Evolutionary conservation across 441 rosid genomes (phyloP).

Genomic region (Jatropha podagrica): DNA sequence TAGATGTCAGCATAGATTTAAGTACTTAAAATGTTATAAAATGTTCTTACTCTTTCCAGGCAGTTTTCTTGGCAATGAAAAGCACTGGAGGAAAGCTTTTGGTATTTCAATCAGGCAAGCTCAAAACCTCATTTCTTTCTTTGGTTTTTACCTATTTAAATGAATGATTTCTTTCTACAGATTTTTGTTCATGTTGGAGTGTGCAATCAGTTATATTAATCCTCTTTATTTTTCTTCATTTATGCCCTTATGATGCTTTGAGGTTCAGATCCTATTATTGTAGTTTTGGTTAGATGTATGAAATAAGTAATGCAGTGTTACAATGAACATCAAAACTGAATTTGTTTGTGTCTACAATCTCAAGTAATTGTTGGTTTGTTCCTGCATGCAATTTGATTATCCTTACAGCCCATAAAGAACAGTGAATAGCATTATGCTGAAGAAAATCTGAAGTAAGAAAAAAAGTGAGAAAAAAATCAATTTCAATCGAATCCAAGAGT

Average conservation of each 20-base stretch:
- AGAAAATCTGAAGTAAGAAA: slow-evolving; percentile 15
- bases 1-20: not conserved
- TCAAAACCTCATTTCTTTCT: slow-evolving; percentile 4
- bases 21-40: not conserved
- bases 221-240: not conserved
- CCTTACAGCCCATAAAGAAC: not conserved
- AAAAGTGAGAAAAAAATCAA: not conserved
- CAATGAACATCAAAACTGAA: not conserved
- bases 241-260: not conserved
- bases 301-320: not conserved
- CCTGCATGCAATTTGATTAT: not conserved
- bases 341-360: not conserved
- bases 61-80: slow-evolving; percentile 91
- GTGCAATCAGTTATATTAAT: not conserved
- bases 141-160: slow-evolving; percentile 18
- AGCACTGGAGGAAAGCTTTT: slow-evolving; percentile 90
- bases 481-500: not conserved
- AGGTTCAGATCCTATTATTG: not conserved
- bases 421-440: slow-evolving; percentile 1
- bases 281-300: not conserved
- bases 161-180: not conserved
- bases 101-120: slow-evolving; percentile 93
- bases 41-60: slow-evolving; percentile 45
- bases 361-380: not conserved
- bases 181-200: slow-evolving; percentile 4